phyloP scores from a whole-genome alignment of 73 alveolate species.

The Vitrella brassicaformis region DNA sequence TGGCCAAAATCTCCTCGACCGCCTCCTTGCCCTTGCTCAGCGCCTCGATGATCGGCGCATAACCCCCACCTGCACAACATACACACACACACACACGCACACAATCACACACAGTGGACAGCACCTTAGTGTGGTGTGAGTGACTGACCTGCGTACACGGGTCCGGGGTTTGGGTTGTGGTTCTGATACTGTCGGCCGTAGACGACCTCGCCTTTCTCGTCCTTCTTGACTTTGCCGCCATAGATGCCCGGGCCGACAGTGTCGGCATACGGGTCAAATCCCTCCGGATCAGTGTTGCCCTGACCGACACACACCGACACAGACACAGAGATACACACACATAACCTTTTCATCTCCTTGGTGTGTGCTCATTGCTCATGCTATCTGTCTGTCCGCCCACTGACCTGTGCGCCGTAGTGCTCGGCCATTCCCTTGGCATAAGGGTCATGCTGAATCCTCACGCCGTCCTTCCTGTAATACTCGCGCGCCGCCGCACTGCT shows the following conservation, averaged over 20 bases:
- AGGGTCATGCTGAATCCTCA: conserved; percentile 16
- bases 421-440: conserved; percentile 23
- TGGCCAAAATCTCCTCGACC: not conserved
- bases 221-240: conserved; percentile 22
- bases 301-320: not conserved
- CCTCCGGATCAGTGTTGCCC: not conserved
- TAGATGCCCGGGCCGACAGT: conserved; percentile 27
- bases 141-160: conserved; percentile 17
- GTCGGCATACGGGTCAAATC: conserved; percentile 28
- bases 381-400: conserved; percentile 15
- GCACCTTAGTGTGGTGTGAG: no score
- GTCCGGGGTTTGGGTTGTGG: conserved; percentile 27
- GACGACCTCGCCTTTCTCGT: conserved; percentile 3
- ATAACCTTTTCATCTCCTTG: not conserved
- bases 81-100: no score
- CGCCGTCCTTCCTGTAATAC: conserved; percentile 15
- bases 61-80: not conserved
- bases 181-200: conserved; percentile 24
- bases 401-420: conserved; percentile 8
- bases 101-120: no score
- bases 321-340: not conserved
- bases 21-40: not conserved
- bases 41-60: not conserved
- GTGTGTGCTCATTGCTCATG: not conserved
- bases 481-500: no score